Evolutionary conservation across 306 rosid genomes (phyloP).

Genomic region (Comarum palustre): DNA sequence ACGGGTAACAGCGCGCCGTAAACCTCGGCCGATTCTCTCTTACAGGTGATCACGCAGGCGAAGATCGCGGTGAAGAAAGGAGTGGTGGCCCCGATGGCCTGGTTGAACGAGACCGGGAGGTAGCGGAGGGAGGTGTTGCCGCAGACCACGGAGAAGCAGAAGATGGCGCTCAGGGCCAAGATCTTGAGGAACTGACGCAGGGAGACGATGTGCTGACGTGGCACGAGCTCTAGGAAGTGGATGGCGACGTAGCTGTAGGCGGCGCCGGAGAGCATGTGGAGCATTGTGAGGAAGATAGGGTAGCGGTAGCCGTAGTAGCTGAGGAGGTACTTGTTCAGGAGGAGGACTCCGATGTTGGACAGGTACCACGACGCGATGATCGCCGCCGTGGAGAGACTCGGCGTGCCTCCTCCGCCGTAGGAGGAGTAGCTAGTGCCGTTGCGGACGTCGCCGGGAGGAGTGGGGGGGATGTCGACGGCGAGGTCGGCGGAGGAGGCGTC

Average conservation of each 20-base stretch:
- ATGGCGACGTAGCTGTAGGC: slow-evolving; percentile 61
- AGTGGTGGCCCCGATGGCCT: slow-evolving; percentile 89
- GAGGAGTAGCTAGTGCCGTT: slow-evolving; percentile 31
- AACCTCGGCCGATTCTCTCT: slow-evolving; percentile 66
- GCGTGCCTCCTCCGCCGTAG: slow-evolving; percentile 38
- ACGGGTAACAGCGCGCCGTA: slow-evolving; percentile 77
- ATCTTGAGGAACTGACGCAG: slow-evolving; percentile 71
- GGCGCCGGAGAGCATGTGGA: slow-evolving; percentile 87
- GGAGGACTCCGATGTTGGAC: slow-evolving; percentile 88
- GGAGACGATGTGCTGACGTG: slow-evolving; percentile 71
- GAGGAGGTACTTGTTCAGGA: slow-evolving; percentile 87
- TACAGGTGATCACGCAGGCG: slow-evolving; percentile 68
- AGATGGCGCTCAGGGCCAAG: slow-evolving; percentile 65
- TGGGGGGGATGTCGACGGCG: slow-evolving; percentile 63
- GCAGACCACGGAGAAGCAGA: slow-evolving; percentile 92
- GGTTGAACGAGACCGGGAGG: slow-evolving; percentile 85
- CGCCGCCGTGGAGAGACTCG: slow-evolving; percentile 38
- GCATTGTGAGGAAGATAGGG: slow-evolving; percentile 93
- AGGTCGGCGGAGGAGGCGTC: slow-evolving; percentile 34
- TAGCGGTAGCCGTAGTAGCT: slow-evolving; percentile 75
- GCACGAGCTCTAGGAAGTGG: slow-evolving; percentile 63
- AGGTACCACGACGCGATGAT: slow-evolving; percentile 75
- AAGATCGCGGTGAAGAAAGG: slow-evolving; percentile 89
- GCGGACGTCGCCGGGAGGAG: slow-evolving; percentile 59
- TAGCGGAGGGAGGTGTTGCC: slow-evolving; percentile 87